These are phyloP conservation scores for Solanum clarkiae DNA, from an alignment of 257 asterid species.

Conservation along the genomic window DNA sequence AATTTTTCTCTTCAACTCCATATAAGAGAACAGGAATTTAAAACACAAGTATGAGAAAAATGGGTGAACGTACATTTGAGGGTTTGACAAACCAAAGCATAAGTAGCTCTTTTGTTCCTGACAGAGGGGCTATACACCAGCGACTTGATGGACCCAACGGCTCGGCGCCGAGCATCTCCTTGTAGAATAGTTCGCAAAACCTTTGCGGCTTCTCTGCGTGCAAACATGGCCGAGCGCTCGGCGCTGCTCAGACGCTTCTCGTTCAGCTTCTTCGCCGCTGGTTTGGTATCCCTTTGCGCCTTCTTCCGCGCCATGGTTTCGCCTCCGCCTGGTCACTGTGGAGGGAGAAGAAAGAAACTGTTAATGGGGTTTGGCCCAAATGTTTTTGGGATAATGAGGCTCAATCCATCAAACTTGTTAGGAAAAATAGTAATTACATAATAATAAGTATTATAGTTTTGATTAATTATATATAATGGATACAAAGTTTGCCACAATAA, in stretches of 20 bases:
- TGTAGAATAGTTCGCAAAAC: conserved; percentile 68
- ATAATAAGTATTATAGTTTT: no score
- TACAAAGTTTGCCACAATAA: no score
- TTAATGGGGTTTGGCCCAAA: background rate
- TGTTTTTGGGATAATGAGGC: background rate
- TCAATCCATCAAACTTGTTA: no score
- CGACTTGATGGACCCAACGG: conserved; percentile 77
- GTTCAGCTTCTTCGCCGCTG: conserved; percentile 22
- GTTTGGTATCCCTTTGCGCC: conserved; percentile 8
- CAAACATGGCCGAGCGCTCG: conserved; percentile 78
- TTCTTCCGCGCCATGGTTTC: conserved; percentile 40
- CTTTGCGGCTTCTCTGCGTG: conserved; percentile 93
- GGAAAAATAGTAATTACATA: no score
- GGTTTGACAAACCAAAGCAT: conserved; percentile 81
- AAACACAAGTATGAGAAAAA: background rate
- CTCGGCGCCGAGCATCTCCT: conserved; percentile 85
- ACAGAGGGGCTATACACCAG: conserved; percentile 71
- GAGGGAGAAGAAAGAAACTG: background rate
- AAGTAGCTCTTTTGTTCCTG: conserved; percentile 79
- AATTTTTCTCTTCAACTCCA: background rate
- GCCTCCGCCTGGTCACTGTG: background rate
- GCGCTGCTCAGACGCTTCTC: conserved; percentile 35
- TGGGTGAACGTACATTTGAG: conserved; percentile 56
- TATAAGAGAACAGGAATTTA: background rate
- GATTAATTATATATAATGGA: no score